Percentiles rank a stretch among this genome's conserved stretches.
Evolutionary conservation across 2,329 filamentous ascomycete genomes (phyloP).

Genomic region (Sclerotinia glacialis): DNA sequence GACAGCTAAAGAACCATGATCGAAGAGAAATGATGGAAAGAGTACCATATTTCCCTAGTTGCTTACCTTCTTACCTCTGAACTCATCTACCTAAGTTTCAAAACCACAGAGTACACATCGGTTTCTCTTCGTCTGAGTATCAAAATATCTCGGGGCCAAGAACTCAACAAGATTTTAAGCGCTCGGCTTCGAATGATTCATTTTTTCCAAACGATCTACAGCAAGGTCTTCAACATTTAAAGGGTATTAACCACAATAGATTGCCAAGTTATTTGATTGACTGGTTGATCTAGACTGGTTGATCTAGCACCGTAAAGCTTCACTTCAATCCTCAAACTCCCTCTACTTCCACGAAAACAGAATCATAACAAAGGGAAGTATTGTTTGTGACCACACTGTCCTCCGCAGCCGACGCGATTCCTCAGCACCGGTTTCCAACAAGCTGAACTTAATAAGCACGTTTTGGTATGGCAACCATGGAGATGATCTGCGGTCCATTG

Average conservation of each 20-base stretch:
- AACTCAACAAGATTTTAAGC: background rate
- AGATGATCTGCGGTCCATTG: background rate
- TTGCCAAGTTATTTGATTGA: background rate
- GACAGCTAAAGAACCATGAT: background rate
- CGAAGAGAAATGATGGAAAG: background rate
- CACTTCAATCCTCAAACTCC: background rate
- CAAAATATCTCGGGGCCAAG: background rate
- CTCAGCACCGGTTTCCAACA: background rate
- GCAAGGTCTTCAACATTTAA: background rate
- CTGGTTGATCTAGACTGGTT: background rate
- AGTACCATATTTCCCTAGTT: background rate
- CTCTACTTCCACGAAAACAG: background rate
- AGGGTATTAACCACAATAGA: background rate
- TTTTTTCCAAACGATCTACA: too few relatives aligned
- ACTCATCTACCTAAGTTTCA: background rate
- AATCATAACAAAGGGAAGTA: background rate
- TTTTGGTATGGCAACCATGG: constrained; percentile 12
- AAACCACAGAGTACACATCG: background rate
- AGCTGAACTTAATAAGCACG: constrained; percentile 11
- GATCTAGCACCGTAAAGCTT: background rate
- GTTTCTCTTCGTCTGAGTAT: background rate
- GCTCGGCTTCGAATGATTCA: background rate
- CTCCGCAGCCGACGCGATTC: background rate
- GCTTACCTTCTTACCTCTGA: background rate
- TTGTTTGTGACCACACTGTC: background rate